Evolutionary conservation across 1,284 basidiomycete species (phyloP), one percentile per base, ranked within the genome.

Genomic region (Heterobasidion occidentale): DNA sequence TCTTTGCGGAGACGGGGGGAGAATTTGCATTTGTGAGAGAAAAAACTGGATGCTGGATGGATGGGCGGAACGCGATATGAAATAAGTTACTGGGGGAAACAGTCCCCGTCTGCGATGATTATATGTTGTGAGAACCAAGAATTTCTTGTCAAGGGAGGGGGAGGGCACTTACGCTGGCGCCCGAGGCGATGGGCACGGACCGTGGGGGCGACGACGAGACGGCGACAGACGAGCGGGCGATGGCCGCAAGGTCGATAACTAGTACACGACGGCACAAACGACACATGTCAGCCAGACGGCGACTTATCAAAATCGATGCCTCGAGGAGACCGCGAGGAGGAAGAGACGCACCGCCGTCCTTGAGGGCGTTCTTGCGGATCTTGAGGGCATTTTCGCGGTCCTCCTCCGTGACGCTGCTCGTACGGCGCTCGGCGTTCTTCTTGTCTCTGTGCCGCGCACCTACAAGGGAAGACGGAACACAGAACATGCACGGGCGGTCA

Each of bases 161-260:
- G 12, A 9, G 9, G 19, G 42, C 1, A 70, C 71, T 61, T 63
- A 75, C 75, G 57, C 68, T 63, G 56, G 75, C 74, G 61, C 74
- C 74, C 59, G 64, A 64, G 56, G 70, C 67, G 58, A 73, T 64
- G 60, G 70, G 61, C 54, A 72, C 54, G 56, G 64, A 60, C 44
- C 66, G 70, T 56, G 78, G 76, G 33, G 87, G 86, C 55, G 86
- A 87, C 58, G 76, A 72, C 50, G 86, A 84, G 44, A 88, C 82
- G 19, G 85, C 91, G 60, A 78, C 77, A 11, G 89, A 92, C 58
- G 89, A 90, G 63, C 89, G 86, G 33, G 91, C 91, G 64, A 94
- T 93, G 56, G 83, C 76, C 47, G 79, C 77, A 57, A 94, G 80
- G 70, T 92, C 88, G 57, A 90, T 71, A 64, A 74, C 80, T 81